Evolutionary conservation across 805 yeast species (phyloP), one percentile per base, ranked within the genome.

Genomic region (Monosporozyma aquatica): DNA sequence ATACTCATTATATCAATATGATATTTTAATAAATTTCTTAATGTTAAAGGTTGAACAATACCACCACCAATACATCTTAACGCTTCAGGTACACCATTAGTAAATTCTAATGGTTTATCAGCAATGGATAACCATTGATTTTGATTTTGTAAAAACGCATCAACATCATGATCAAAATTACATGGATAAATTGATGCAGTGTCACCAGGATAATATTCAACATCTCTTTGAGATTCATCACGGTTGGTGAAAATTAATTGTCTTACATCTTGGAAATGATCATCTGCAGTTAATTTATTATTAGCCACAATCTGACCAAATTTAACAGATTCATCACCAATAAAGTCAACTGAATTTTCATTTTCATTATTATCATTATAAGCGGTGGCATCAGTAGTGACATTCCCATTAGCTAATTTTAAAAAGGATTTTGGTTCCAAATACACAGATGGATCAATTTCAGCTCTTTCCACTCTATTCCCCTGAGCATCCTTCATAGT

Each of bases 201-300:
- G 55, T 92, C 97, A 4, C 97, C 97, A 1, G 96, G 89, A 2
- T 52, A 43, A 51, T 75, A 84, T 3, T 42, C 40, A 1, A 23
- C 9, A 2, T 52, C 45, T 11, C 69, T 53, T 1, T 53, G 56
- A 4, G 44, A 43, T 1, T 41, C 41, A n/a, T 17, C 23, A 15
- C 14, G 25, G 14, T 64, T 59, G 22, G 65, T 59, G 14, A 86
- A 65, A 0, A 58, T 55, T 11, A 87, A 59, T 42, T 74, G 76
- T 29, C 96, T 69, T 2, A 90, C 95, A 58, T 92, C 97, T 61
- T 92, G 97, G 64, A 86, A 87, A 64, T 92, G 97, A 40, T 76
- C 80, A 0, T 50, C 46, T 0, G 74, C 59, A 0, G 97, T 90
- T 13, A 92, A 65, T 44, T 95, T 64, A 1, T 61, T 47, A 54